Percentiles rank a stretch among this genome's conserved stretches.
phyloP scores from a whole-genome alignment of 2,329 filamentous ascomycete genomes.

The Hymenoscyphus albidus region DNA sequence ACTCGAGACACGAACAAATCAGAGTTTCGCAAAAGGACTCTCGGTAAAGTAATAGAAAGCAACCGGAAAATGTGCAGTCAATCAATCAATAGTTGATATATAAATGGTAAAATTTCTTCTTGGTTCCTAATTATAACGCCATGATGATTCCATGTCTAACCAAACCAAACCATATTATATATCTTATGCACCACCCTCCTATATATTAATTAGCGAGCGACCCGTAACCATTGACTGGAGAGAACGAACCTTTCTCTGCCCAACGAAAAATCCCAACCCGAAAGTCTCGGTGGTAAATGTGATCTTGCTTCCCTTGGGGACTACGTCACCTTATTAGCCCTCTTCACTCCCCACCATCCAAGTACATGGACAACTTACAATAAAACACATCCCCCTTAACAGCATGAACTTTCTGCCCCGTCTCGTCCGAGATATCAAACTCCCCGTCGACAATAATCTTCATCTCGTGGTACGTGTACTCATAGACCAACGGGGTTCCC shows the following conservation, averaged over 20 bases:
- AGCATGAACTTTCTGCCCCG: conserved; percentile 53
- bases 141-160: background rate
- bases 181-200: conserved; percentile 17
- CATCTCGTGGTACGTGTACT: conserved; percentile 63
- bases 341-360: background rate
- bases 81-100: background rate
- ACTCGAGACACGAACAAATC: background rate
- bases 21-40: background rate
- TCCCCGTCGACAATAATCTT: conserved; percentile 63
- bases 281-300: conserved; percentile 35
- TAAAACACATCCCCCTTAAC: conserved; percentile 60
- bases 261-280: conserved; percentile 36
- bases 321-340: conserved; percentile 21
- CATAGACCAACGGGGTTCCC: conserved; percentile 59
- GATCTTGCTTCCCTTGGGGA: conserved; percentile 36
- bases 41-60: background rate
- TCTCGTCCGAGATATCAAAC: conserved; percentile 58
- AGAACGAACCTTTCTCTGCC: conserved; percentile 33
- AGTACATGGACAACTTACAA: conserved; percentile 34
- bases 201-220: background rate
- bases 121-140: background rate
- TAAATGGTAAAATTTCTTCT: background rate
- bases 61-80: background rate
- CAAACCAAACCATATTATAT: background rate
- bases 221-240: background rate